Conservation (phyloP, 2,329 filamentous ascomycete species). For the Sporothrix inflata region DNA sequence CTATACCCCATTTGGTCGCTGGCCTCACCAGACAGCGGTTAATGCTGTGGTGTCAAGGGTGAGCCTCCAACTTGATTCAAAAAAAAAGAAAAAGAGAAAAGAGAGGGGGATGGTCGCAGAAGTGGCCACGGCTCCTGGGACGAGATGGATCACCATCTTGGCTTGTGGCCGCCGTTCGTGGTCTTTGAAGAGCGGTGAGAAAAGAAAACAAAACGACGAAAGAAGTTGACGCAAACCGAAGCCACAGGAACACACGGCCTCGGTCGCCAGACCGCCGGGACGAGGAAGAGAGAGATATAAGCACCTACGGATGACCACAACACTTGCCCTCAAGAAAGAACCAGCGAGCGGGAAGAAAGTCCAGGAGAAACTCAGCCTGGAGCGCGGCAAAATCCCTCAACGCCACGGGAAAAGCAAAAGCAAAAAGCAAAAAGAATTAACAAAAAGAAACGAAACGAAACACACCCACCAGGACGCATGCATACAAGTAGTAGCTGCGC, state of each 20-base stretch:
- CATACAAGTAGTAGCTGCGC: not conserved
- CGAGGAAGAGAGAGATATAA: not conserved
- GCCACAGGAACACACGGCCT: not conserved
- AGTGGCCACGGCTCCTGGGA: not conserved
- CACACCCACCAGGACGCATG: not conserved
- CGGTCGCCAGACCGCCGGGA: not conserved
- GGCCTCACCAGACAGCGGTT: constrained; percentile 2
- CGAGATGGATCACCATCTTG: not conserved
- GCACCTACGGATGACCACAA: not conserved
- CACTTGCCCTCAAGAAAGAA: not conserved
- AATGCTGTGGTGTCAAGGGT: not conserved
- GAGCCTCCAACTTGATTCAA: not conserved
- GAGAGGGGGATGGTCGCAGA: not conserved
- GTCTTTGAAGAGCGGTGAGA: not conserved
- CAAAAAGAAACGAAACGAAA: not conserved
- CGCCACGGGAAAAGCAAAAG: not conserved
- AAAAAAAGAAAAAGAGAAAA: not conserved
- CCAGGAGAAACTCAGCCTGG: not conserved
- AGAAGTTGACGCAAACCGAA: not conserved
- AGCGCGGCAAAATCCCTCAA: not conserved
- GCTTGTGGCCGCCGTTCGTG: not conserved
- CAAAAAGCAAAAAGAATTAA: not conserved
- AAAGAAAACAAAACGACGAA: not conserved
- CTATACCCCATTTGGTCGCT: not conserved
- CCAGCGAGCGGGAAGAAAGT: not conserved